phyloP scores from a whole-genome alignment of 345 rosid species.

The Odontarrhena argentea region DNA sequence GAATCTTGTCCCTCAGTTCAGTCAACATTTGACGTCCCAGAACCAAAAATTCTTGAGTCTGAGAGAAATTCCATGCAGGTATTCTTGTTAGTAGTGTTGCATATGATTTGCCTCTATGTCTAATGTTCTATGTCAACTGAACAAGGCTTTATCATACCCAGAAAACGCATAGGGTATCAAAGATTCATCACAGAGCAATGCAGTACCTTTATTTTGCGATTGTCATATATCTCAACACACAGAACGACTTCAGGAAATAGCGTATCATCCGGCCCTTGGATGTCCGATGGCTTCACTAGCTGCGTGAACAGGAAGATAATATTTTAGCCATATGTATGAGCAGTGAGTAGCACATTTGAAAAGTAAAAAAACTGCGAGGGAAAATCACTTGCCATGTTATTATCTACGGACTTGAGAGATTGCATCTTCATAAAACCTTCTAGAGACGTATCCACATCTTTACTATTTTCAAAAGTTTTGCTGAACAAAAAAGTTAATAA shows the following conservation, averaged over 20 bases:
- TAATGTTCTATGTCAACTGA: background rate
- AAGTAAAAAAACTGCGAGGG: background rate
- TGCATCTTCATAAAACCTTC: constrained; percentile 54
- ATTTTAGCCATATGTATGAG: constrained; percentile 17
- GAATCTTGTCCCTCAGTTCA: constrained; percentile 76
- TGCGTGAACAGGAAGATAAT: constrained; percentile 22
- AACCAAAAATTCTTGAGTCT: constrained; percentile 88
- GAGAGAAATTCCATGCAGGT: constrained; percentile 22
- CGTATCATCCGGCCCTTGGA: constrained; percentile 44
- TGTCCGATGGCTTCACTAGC: constrained; percentile 50
- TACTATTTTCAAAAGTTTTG: constrained; percentile 42
- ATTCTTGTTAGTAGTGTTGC: constrained; percentile 2
- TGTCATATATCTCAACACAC: constrained; percentile 70
- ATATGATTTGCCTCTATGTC: background rate
- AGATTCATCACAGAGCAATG: constrained; percentile 8
- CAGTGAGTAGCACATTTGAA: constrained; percentile 9
- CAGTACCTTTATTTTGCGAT: constrained; percentile 55
- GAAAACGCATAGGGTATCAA: background rate
- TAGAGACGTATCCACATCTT: constrained; percentile 37
- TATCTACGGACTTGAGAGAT: constrained; percentile 54
- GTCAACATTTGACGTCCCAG: constrained; percentile 71
- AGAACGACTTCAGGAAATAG: constrained; percentile 66
- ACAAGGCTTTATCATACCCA: background rate
- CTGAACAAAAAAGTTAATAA: constrained; percentile 32
- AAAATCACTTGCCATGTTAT: constrained; percentile 44